These are phyloP conservation scores for Citeromyces hawaiiensis DNA, from an alignment of 1,139 yeast species.

Conservation along the genomic window DNA sequence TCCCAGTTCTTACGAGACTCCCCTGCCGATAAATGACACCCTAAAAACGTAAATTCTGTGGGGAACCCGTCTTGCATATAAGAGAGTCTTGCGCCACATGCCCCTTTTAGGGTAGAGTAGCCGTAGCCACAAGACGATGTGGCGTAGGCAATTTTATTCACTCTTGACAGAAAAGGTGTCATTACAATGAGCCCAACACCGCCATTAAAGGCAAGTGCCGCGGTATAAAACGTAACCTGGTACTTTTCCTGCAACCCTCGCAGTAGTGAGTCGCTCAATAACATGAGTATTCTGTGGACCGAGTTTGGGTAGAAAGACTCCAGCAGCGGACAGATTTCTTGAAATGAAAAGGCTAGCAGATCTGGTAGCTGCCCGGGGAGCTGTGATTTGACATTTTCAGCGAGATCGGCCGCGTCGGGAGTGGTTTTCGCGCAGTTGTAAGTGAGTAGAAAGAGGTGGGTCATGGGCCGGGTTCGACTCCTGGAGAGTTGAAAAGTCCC, in stretches of 20 bases:
- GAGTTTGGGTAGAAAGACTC: slow-evolving; percentile 39
- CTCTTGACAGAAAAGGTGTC: slow-evolving; percentile 26
- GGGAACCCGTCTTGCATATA: slow-evolving; percentile 11
- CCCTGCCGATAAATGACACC: slow-evolving; percentile 63
- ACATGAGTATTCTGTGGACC: slow-evolving; percentile 26
- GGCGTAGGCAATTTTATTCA: slow-evolving; percentile 18
- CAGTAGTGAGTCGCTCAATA: slow-evolving; percentile 27
- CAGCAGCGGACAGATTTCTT: slow-evolving; percentile 57
- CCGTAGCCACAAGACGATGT: slow-evolving; percentile 41
- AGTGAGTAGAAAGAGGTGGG: slow-evolving; percentile 17
- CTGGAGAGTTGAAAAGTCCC: too few relatives aligned
- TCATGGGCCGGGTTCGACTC: background rate
- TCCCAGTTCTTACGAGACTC: slow-evolving; percentile 43
- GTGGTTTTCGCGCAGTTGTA: slow-evolving; percentile 26
- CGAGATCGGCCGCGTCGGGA: slow-evolving; percentile 13
- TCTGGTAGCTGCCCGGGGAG: slow-evolving; percentile 27
- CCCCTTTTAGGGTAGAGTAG: slow-evolving; percentile 64
- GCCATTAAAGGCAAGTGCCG: slow-evolving; percentile 41
- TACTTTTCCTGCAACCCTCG: slow-evolving; percentile 19
- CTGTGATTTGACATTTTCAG: slow-evolving; percentile 10
- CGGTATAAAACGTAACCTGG: slow-evolving; percentile 23
- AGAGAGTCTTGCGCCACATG: slow-evolving; percentile 41
- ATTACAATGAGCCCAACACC: slow-evolving; percentile 52
- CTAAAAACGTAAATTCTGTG: slow-evolving; percentile 39
- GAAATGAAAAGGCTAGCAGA: slow-evolving; percentile 56